Percentiles rank a stretch among this genome's conserved stretches.
Conservation (phyloP, 768 basidiomycete species). For the Pulveroboletus frians region DNA sequence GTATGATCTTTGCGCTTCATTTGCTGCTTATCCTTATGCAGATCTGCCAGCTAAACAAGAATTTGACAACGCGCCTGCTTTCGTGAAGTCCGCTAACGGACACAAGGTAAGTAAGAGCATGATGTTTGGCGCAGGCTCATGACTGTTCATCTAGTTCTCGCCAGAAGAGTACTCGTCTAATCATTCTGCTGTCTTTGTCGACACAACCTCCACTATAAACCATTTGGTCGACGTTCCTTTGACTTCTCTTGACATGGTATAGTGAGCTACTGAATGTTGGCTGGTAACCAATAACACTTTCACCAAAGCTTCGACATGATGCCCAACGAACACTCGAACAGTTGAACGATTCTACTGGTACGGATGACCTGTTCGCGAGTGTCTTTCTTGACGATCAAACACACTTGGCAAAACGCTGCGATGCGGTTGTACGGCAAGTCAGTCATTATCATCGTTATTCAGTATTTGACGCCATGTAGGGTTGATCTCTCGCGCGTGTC, state of each 20-base stretch:
- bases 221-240: conserved; percentile 69
- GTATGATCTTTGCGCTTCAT: conserved; percentile 38
- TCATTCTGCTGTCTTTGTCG: conserved; percentile 65
- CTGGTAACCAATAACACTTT: not conserved
- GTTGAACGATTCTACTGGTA: conserved; percentile 44
- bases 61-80: conserved; percentile 51
- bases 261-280: conserved; percentile 9
- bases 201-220: conserved; percentile 73
- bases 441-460: not conserved
- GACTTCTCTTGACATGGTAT: conserved; percentile 73
- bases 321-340: conserved; percentile 66
- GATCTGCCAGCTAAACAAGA: conserved; percentile 59
- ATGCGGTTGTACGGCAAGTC: conserved; percentile 60
- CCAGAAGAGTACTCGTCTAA: conserved; percentile 51
- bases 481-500: conserved; percentile 40
- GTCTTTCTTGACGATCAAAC: conserved; percentile 72
- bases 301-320: conserved; percentile 65
- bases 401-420: conserved; percentile 63
- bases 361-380: conserved; percentile 60
- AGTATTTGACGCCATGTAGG: conserved; percentile 31
- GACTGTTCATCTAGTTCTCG: conserved; percentile 42
- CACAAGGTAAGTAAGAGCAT: conserved; percentile 42
- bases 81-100: conserved; percentile 51
- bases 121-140: not conserved
- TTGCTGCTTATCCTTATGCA: conserved; percentile 7